These are phyloP conservation scores for Eucalyptus curtisii DNA, from an alignment of 345 rosid species.

Conservation along the genomic window DNA sequence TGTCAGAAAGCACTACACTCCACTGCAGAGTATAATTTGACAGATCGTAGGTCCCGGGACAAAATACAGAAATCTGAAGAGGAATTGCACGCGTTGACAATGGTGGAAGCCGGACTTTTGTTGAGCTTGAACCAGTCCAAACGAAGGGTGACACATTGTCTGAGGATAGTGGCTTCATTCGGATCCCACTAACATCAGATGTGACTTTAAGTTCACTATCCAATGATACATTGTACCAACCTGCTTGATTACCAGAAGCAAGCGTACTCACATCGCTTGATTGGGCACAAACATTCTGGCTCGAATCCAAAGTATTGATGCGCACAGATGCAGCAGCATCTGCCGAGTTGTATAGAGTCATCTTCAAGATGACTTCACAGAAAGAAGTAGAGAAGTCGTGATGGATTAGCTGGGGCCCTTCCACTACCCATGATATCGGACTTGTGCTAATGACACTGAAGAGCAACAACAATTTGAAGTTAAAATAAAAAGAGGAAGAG, in stretches of 20 bases:
- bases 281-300: not conserved
- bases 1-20: constrained; percentile 19
- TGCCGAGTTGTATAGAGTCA: constrained; percentile 64
- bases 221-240: constrained; percentile 47
- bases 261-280: constrained; percentile 7
- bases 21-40: constrained; percentile 69
- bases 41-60: constrained; percentile 69
- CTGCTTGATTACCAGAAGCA: constrained; percentile 33
- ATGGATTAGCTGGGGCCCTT: constrained; percentile 42
- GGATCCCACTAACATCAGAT: constrained; percentile 21
- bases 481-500: not conserved
- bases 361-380: constrained; percentile 45
- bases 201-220: constrained; percentile 40
- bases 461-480: not conserved
- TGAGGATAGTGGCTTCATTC: constrained; percentile 12
- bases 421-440: constrained; percentile 67
- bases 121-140: constrained; percentile 78
- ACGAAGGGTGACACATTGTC: constrained; percentile 54
- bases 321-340: constrained; percentile 27
- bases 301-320: constrained; percentile 29
- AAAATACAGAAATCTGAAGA: constrained; percentile 59
- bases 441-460: constrained; percentile 49
- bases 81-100: constrained; percentile 42
- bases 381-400: constrained; percentile 58
- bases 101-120: constrained; percentile 44